phyloP scores from a whole-genome alignment of 192 early-diverging fungal species.

The Coemansia furcata region DNA sequence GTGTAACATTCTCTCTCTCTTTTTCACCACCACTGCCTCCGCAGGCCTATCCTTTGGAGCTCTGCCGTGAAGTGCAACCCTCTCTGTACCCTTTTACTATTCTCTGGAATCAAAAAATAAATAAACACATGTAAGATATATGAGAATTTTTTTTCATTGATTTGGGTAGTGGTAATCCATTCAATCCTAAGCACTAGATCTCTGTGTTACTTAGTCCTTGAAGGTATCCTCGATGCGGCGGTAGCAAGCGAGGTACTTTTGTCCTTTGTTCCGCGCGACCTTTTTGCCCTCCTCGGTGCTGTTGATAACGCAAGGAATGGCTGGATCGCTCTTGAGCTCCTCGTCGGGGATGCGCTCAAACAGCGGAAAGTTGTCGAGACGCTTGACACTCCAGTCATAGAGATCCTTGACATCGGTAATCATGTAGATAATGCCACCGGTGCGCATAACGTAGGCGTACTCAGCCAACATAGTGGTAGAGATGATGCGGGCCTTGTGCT shows the following conservation, averaged over 20 bases:
- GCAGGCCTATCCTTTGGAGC: background rate
- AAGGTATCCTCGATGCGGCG: slow-evolving; percentile 66
- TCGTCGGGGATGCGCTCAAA: slow-evolving; percentile 82
- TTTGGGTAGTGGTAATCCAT: background rate
- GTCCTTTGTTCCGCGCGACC: slow-evolving; percentile 93
- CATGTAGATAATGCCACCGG: slow-evolving; percentile 92
- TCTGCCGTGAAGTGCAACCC: background rate
- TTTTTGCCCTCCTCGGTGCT: slow-evolving; percentile 99
- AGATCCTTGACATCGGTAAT: slow-evolving; percentile 93
- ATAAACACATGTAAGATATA: background rate
- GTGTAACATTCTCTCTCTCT: slow-evolving; percentile 3
- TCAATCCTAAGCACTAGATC: background rate
- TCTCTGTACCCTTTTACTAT: background rate
- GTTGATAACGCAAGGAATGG: slow-evolving; percentile 73
- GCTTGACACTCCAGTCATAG: slow-evolving; percentile 94
- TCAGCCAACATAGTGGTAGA: slow-evolving; percentile 84
- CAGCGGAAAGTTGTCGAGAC: slow-evolving; percentile 89
- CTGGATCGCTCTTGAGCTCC: slow-evolving; percentile 79
- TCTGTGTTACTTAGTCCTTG: background rate
- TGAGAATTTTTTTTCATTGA: background rate
- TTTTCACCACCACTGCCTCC: background rate
- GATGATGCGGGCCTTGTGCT: slow-evolving; percentile 97
- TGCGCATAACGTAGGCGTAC: slow-evolving; percentile 92
- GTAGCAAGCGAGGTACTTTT: slow-evolving; percentile 90
- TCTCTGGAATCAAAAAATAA: background rate